Evolutionary conservation across 202 grass and related monocot genomes (phyloP), one percentile per base, ranked within the genome.

Genomic region (Carex arenaria): DNA sequence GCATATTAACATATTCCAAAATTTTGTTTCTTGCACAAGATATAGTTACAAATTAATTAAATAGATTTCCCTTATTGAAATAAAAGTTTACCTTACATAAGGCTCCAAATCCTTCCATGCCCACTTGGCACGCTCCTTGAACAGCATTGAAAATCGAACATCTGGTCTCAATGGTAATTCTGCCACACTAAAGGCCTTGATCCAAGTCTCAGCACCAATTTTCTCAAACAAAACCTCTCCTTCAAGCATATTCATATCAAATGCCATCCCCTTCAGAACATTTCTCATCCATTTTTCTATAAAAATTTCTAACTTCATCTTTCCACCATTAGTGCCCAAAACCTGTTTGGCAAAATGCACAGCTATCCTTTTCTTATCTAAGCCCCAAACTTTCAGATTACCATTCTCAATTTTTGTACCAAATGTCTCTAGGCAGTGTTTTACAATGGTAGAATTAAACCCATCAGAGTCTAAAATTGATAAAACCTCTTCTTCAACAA

Each of bases 101-200:
- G 91, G 93, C 57, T 98, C 89, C 78, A 98, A 67, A 59, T 98
- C 95, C 64, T 95, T 98, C 93, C 91, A 93, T 84, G 90, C 89
- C 95, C 95, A 98, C 85, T 86, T 98, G 31, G 85, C 43, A 18
- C 88, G 89, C 73, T 93, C 95, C 14, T 42, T 61, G 64, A 98
- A 98, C 10, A 98, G 81, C 51, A 91, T 71, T 0, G 86, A 83
- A 57, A 98, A 98, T 31, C 93, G 90, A 13, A 88, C 93, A 56
- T 89, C 90, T 38, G 93, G 95, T 0, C 85, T 76, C 81, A 92
- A 42, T 68, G 95, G 93, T 28, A 98, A 84, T 84, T 84, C 78
- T 0, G 84, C 82, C 77, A 88, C 89, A 13, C 95, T 93, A 80
- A 98, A 95, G 77, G 85, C 52, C 67, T 87, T 93, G 31, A 98